A percentile compares a stretch with the other conserved stretches of the same genome.
Conservation (phyloP, 1,284 basidiomycete genomes). For the Apiotrichum mycotoxinovorans region DNA sequence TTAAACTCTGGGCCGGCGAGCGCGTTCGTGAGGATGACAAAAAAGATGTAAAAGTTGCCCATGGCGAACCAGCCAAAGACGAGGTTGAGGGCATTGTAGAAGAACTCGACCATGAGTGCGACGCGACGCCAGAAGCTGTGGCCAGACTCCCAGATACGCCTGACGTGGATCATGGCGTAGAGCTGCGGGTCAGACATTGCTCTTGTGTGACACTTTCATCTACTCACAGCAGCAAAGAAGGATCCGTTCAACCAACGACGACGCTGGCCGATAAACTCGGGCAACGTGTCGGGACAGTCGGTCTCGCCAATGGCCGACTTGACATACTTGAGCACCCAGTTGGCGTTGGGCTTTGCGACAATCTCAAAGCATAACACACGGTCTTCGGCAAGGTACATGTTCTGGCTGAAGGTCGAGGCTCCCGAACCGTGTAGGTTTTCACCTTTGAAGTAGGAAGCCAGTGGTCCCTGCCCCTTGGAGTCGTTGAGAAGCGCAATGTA, state of each 20-base stretch:
- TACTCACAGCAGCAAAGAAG: constrained; percentile 75
- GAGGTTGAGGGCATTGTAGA: constrained; percentile 85
- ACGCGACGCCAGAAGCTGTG: constrained; percentile 76
- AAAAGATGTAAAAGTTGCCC: constrained; percentile 94
- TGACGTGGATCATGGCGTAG: constrained; percentile 59
- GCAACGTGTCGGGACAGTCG: constrained; percentile 87
- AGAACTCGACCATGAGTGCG: constrained; percentile 70
- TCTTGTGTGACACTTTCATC: too few relatives aligned
- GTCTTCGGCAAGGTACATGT: constrained; percentile 55
- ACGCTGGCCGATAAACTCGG: constrained; percentile 88
- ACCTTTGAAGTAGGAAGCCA: constrained; percentile 95
- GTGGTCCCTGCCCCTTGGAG: constrained; percentile 75
- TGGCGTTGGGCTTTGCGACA: constrained; percentile 81
- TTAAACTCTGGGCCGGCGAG: constrained; percentile 72
- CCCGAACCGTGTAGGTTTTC: constrained; percentile 86
- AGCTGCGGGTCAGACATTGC: constrained; percentile 24
- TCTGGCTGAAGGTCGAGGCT: constrained; percentile 89
- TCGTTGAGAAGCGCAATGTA: constrained; percentile 67
- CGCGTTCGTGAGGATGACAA: constrained; percentile 83
- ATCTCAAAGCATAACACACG: constrained; percentile 97
- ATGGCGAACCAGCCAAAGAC: constrained; percentile 87
- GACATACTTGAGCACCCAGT: constrained; percentile 95
- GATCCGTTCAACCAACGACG: constrained; percentile 63
- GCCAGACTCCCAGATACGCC: constrained; percentile 78
- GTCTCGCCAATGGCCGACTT: constrained; percentile 94